These are phyloP conservation scores for Cladosporium colombiae DNA, from an alignment of 2,329 filamentous ascomycete genomes.

Conservation along the genomic window DNA sequence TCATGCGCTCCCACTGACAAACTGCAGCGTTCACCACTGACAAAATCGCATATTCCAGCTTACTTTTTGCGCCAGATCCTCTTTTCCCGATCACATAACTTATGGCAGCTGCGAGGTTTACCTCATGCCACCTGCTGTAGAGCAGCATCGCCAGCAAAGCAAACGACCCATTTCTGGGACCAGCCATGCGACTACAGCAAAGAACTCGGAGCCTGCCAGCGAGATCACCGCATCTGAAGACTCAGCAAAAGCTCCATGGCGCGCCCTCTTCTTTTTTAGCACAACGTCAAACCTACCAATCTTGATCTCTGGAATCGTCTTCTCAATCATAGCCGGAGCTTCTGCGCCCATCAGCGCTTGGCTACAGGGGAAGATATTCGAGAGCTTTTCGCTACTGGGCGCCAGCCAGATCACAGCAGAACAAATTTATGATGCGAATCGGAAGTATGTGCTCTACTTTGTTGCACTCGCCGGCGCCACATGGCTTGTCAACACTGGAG, in stretches of 20 bases:
- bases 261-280: constrained; percentile 71
- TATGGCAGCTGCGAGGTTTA: not conserved
- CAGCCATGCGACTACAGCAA: constrained; percentile 20
- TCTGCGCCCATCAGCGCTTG: constrained; percentile 67
- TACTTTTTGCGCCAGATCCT: not conserved
- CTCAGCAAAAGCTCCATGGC: constrained; percentile 43
- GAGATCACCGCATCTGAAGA: constrained; percentile 17
- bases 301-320: constrained; percentile 56
- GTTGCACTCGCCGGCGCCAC: constrained; percentile 62
- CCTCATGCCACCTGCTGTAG: constrained; percentile 23
- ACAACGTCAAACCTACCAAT: constrained; percentile 59
- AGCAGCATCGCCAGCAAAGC: constrained; percentile 25
- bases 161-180: constrained; percentile 23
- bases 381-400: constrained; percentile 67
- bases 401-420: constrained; percentile 51
- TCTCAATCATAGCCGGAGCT: constrained; percentile 61
- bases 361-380: constrained; percentile 74
- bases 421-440: constrained; percentile 58
- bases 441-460: constrained; percentile 63
- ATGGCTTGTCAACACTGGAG: constrained; percentile 67
- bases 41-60: not conserved
- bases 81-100: not conserved
- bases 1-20: not conserved
- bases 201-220: constrained; percentile 13
- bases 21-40: not conserved